Base-by-base conservation (phyloP, 2,329 filamentous ascomycete species). In the Penicillium paneum region DNA sequence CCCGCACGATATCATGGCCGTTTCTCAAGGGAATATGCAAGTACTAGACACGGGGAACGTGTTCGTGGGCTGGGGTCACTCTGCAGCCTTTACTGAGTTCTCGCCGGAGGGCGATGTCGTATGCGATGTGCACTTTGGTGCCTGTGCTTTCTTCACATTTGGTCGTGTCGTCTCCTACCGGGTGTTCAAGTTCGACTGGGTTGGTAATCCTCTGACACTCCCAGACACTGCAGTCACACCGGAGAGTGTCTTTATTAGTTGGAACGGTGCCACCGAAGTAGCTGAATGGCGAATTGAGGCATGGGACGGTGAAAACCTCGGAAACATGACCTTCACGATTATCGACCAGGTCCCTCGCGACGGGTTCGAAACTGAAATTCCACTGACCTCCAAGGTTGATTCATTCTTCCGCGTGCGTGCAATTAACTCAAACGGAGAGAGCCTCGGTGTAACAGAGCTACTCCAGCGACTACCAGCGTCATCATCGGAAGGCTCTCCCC, bases 91-190 rank as follows among this genome's bases (percentile, higher is more conserved):
- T 54, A 80, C 76, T 19, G 81, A 84, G 62, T 82, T 62, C 49
- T 63, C 57, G 5, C 38, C 42, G 2, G 54, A 64, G 6, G 66
- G 66, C 2, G 55, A 61, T 11, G 24, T 69, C 10, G 32, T 66
- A 35, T 69, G 67, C 45, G 52, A 69, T 38, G 60, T 57, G 26
- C 60, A 66, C 8, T 74, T 72, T 7, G 76, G 73, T 13, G 78
- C 78, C 34, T 81, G 76, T 19, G 74, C 78, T 36, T 68, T 73
- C 45, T 65, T 81, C 54, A 67, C 68, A 10, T 67, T 81, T 28
- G 74, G 79, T 41, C 64, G 76, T 10, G 76, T 82, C 2, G 76
- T 80, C 65, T 83, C 79, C 49, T 86, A 86, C 61, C 78, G 83
- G 17, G 79, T 77, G 0, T 80, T 80, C 70, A 82, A 81, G 61